Evolutionary conservation across 768 basidiomycete species (phyloP).

Genomic region (Lepiota venenata): DNA sequence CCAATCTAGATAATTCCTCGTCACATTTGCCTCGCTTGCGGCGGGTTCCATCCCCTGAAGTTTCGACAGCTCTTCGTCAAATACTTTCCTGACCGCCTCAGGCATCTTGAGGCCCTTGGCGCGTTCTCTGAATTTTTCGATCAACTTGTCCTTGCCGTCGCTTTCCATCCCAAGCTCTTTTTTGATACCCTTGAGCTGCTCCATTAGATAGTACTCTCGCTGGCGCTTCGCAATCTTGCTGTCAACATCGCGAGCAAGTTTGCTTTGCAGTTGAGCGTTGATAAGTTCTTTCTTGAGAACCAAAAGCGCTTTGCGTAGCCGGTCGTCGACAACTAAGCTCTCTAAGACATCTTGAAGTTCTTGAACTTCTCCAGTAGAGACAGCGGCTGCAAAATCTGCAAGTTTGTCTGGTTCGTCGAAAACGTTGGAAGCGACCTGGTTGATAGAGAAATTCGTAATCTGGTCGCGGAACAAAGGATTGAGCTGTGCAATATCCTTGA

Average conservation of each 20-base stretch:
- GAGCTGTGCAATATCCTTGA: constrained; percentile 97
- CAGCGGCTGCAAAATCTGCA: constrained; percentile 96
- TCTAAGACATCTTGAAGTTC: constrained; percentile 95
- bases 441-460: constrained; percentile 94
- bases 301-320: constrained; percentile 84
- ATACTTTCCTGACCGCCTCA: constrained; percentile 84
- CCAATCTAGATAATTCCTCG: constrained; percentile 94
- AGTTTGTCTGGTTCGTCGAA: constrained; percentile 98
- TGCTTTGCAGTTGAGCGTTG: constrained; percentile 92
- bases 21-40: constrained; percentile 91
- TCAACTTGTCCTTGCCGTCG: constrained; percentile 91
- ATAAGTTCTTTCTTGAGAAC: constrained; percentile 98
- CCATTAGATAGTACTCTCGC: constrained; percentile 94
- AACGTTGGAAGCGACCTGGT: constrained; percentile 87
- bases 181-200: constrained; percentile 94
- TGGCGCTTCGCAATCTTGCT: constrained; percentile 93
- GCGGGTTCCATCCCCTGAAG: constrained; percentile 86
- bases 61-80: constrained; percentile 94
- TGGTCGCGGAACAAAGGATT: constrained; percentile 98
- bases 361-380: constrained; percentile 86
- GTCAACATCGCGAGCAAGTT: constrained; percentile 91
- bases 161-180: constrained; percentile 94
- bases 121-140: constrained; percentile 89
- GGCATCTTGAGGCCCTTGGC: constrained; percentile 86
- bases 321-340: constrained; percentile 79